Conservation (phyloP, 345 rosid species). For the Camelina laxa region DNA sequence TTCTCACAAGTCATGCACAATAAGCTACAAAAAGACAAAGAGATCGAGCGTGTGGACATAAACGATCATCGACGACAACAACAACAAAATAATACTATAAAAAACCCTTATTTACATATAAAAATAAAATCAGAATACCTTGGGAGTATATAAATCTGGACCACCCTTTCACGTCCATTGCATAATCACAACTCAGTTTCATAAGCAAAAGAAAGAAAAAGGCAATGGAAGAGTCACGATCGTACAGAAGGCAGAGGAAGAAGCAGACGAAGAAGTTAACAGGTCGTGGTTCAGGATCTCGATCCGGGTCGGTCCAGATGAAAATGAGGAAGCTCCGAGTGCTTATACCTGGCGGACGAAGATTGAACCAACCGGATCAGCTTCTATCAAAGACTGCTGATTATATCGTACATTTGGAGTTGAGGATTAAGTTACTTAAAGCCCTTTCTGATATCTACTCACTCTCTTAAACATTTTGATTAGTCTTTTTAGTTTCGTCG, state of each 20-base stretch:
- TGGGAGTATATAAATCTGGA: slow-evolving; percentile 28
- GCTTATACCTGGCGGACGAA: slow-evolving; percentile 69
- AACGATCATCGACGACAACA: slow-evolving; percentile 4
- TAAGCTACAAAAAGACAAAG: slow-evolving; percentile 12
- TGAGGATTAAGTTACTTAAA: slow-evolving; percentile 57
- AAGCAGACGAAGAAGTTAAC: slow-evolving; percentile 31
- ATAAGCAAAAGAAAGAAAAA: background rate
- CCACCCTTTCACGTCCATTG: slow-evolving; percentile 22
- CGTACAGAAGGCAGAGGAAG: slow-evolving; percentile 32
- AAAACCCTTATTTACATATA: background rate
- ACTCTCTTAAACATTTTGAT: background rate
- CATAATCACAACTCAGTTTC: slow-evolving; percentile 13
- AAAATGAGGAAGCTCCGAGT: slow-evolving; percentile 63
- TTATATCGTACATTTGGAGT: slow-evolving; percentile 64
- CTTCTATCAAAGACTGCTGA: slow-evolving; percentile 58
- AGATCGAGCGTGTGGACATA: slow-evolving; percentile 41
- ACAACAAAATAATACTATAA: background rate
- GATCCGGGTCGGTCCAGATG: slow-evolving; percentile 37
- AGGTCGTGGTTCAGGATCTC: slow-evolving; percentile 1
- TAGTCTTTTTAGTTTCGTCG: background rate
- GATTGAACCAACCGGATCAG: slow-evolving; percentile 52
- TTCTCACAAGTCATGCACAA: background rate
- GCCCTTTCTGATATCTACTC: slow-evolving; percentile 55
- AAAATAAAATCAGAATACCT: background rate
- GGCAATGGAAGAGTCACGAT: slow-evolving; percentile 27